Conservation (phyloP, 805 yeast genomes). For the Lachancea kluyveri region DNA sequence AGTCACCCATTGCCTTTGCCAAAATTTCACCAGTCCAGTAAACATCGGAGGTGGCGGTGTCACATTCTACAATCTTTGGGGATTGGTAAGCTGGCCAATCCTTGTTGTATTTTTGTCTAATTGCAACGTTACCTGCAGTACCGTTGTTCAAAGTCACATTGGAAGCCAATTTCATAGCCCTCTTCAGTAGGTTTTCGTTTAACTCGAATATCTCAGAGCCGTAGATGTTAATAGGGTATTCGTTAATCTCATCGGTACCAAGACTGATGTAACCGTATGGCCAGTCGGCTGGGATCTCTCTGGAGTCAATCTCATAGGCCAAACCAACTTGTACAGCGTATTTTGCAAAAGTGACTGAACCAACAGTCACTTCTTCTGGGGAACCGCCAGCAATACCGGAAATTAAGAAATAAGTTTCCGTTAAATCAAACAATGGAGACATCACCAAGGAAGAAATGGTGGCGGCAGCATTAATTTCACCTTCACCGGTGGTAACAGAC, state of each 20-base stretch:
- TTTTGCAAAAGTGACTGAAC: conserved; percentile 54
- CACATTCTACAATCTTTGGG: conserved; percentile 49
- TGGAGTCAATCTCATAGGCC: conserved; percentile 52
- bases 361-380: conserved; percentile 49
- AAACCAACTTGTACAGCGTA: conserved; percentile 57
- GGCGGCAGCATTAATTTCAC: conserved; percentile 61
- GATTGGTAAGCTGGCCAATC: conserved; percentile 41
- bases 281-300: conserved; percentile 48
- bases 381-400: conserved; percentile 66
- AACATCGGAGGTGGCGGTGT: conserved; percentile 52
- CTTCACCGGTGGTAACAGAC: conserved; percentile 64
- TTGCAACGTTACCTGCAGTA: conserved; percentile 36
- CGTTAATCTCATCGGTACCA: conserved; percentile 43
- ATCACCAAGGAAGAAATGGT: conserved; percentile 49
- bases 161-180: conserved; percentile 47
- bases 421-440: conserved; percentile 49
- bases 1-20: conserved; percentile 44
- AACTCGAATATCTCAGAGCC: conserved; percentile 64
- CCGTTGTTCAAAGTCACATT: conserved; percentile 41
- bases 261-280: conserved; percentile 52
- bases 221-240: conserved; percentile 48
- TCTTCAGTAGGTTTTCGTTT: conserved; percentile 51
- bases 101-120: conserved; percentile 43
- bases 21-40: conserved; percentile 52
- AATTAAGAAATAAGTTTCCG: conserved; percentile 53